Base-by-base conservation (phyloP, 1,284 basidiomycete species). In the Meripilus lineatus region DNA sequence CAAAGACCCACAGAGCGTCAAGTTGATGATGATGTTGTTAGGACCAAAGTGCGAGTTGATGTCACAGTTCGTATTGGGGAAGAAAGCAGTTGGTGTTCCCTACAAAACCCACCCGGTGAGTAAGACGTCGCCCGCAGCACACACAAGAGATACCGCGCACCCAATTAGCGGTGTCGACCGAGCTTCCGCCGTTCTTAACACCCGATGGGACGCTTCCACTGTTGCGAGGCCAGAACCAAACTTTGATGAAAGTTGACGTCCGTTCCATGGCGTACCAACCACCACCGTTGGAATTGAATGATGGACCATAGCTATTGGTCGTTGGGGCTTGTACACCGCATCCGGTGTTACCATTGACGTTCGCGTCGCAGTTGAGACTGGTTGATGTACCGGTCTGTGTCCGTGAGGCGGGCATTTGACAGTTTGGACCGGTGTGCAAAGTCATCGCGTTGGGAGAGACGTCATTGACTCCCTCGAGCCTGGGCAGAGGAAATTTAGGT, bases 11-110 rank as follows among this genome's bases (percentile, higher is more conserved):
- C 77, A 69, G 49, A 71, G 63, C 21, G 60, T 65, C 45, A 70
- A 50, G 53, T 80, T 75, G 53, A 81, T 77, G 35, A 80, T 66
- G 46, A 79, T 77, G 37, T 76, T 74, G 48, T 80, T 69, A 4
- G 68, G 58, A 10, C 69, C 72, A 54, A 82, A 78, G 38, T 72
- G 64, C 1, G 59, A 63, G 15, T 54, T 58, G 34, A 79, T 67
- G 33, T 72, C 59, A 54, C 75, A 79, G n/a, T 58, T 56, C 4
- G 65, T 71, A 47, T 62, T 67, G 5, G 41, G 74, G 62, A 80
- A 79, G 52, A 66, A 66, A 3, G 79, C 77, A 13, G 53, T 49
- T 2, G 77, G 76, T 1, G 64, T 72, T 2, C 77, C 76, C 75
- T 76, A 26, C 7, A 21, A 28, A 42, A 8, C 28, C 1, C 30